Conservation (phyloP, 2,329 filamentous ascomycete genomes). For the Tolypocladium amazonense region DNA sequence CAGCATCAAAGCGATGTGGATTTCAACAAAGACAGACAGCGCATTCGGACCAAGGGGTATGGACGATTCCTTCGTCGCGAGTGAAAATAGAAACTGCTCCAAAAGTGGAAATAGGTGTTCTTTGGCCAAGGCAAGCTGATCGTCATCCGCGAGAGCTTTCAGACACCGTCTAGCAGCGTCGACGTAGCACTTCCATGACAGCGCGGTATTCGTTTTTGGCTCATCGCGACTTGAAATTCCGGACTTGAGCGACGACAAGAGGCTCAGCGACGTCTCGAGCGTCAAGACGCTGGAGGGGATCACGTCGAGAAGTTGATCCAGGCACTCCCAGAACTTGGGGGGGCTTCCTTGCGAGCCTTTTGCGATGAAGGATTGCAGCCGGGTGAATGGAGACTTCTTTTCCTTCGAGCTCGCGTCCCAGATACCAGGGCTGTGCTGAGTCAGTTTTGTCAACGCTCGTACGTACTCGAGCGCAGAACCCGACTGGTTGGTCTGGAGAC, state of each 20-base stretch:
- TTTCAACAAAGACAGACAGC: conserved; percentile 31
- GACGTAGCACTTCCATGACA: conserved; percentile 70
- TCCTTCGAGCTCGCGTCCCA: conserved; percentile 52
- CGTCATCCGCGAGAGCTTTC: conserved; percentile 30
- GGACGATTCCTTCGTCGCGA: conserved; percentile 23
- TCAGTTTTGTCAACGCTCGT: conserved; percentile 55
- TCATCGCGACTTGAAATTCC: conserved; percentile 71
- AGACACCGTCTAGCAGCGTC: conserved; percentile 47
- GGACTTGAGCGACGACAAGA: conserved; percentile 57
- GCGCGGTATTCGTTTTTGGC: conserved; percentile 51
- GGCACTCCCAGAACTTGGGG: conserved; percentile 59
- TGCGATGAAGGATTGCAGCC: conserved; percentile 63
- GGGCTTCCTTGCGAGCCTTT: conserved; percentile 76
- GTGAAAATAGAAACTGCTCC: conserved; percentile 40
- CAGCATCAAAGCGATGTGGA: conserved; percentile 33
- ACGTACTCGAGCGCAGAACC: conserved; percentile 66
- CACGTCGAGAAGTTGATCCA: conserved; percentile 52
- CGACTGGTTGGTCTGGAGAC: conserved; percentile 59
- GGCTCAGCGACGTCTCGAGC: conserved; percentile 41
- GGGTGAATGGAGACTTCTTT: conserved; percentile 42
- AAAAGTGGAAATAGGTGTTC: conserved; percentile 44
- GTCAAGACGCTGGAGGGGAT: conserved; percentile 37
- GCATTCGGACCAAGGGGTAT: conserved; percentile 23
- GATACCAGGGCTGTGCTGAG: conserved; percentile 51
- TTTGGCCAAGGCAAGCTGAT: conserved; percentile 34